Evolutionary conservation across 140 eudicot species (phyloP), one percentile per base, ranked within the genome.

Genomic region (Stevia rebaudiana): DNA sequence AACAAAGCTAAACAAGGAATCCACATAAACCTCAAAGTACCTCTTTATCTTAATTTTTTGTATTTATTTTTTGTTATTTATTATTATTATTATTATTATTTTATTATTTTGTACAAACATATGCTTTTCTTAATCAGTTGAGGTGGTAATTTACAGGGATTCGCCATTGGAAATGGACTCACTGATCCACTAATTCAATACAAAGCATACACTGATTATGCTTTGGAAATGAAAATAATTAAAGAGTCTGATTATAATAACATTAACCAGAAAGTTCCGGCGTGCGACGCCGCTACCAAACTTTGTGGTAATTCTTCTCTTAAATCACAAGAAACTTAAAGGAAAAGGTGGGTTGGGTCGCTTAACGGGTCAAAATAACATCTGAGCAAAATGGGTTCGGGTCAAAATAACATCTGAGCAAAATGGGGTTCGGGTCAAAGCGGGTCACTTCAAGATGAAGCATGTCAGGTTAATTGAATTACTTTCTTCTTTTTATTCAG

Each of bases 1-100:
- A 94, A 94, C 88, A 94, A 94, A 72, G 95, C 85, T 50, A 78
- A 85, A 48, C 94, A 88, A 81, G 99, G 99, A 65, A 76, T 78
- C 69, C 97, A 85, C 62, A 69, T 94, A 15, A 94, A 94, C 68
- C 72, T 92, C 44, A 92, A 85, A 96, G 96, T 88, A 65, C 46
- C 43, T 61, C 61, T 44, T 56, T 56, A 1, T 31, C 33, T 50
- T 12, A 16, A 24, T 6, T 49, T 31, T 59, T 53, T 24, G 7
- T 24, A n/a, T n/a, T n/a, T n/a, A n/a, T n/a, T n/a, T n/a, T n/a
- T n/a, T n/a, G n/a, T n/a, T n/a, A n/a, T n/a, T n/a, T n/a, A n/a
- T n/a, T n/a, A n/a, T n/a, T n/a, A n/a, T n/a, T n/a, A n/a, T n/a
- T n/a, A n/a, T n/a, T n/a, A n/a, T n/a, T n/a, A n/a, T n/a, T n/a